These are phyloP conservation scores for Russula virescens DNA, from an alignment of 768 basidiomycete genomes.

Conservation along the genomic window DNA sequence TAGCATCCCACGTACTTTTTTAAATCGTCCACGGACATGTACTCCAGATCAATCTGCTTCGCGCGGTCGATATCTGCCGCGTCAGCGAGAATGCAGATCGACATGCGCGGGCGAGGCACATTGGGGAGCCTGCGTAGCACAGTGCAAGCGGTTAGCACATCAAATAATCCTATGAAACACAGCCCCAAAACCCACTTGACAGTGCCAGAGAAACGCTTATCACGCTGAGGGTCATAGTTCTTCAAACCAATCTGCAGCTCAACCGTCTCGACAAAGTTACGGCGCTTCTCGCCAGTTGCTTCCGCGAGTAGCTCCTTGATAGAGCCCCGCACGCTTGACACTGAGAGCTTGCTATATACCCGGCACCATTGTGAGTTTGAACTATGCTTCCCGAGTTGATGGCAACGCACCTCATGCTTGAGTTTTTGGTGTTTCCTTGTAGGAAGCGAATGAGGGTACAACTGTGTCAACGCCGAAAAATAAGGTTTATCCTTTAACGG, in stretches of 20 bases:
- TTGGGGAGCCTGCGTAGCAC: constrained; percentile 68
- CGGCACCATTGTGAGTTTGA: neutral
- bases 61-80: constrained; percentile 98
- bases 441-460: neutral
- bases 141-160: neutral
- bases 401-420: constrained; percentile 25
- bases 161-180: neutral
- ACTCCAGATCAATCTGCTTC: constrained; percentile 95
- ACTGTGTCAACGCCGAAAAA: constrained; percentile 11
- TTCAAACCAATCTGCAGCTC: constrained; percentile 96
- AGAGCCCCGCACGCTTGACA: constrained; percentile 99
- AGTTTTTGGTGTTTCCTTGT: constrained; percentile 1
- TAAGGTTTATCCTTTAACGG: constrained; percentile 1
- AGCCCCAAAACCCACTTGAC: constrained; percentile 67
- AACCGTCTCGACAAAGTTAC: constrained; percentile 94
- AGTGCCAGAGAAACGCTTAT: constrained; percentile 99
- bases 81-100: constrained; percentile 98
- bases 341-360: constrained; percentile 77
- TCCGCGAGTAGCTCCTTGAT: constrained; percentile 85
- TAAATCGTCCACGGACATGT: constrained; percentile 99
- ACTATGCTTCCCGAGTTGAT: neutral
- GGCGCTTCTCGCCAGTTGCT: constrained; percentile 81
- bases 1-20: constrained; percentile 69
- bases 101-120: constrained; percentile 98
- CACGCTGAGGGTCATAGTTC: constrained; percentile 99